A percentile compares a stretch with the other conserved stretches of the same genome.
Evolutionary conservation across 164 flowering plant genomes (phyloP).

Genomic region (Hamamelis virginiana): DNA sequence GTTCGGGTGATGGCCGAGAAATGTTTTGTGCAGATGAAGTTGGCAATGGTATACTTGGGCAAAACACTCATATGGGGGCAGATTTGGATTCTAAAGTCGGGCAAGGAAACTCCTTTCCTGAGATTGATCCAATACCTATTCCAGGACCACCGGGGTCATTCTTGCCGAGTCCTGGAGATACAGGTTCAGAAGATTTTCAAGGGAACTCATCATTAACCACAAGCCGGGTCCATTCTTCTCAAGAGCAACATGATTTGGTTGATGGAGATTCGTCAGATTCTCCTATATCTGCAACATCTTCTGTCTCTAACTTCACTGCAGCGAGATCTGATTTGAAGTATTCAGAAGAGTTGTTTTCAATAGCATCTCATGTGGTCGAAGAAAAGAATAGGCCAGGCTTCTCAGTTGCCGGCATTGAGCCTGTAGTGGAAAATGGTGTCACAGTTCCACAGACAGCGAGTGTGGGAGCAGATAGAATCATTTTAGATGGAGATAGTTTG

Average conservation of each 20-base stretch:
- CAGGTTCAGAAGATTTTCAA: conserved; percentile 54
- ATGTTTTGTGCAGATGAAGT: conserved; percentile 28
- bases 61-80: conserved; percentile 15
- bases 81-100: conserved; percentile 27
- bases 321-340: conserved; percentile 28
- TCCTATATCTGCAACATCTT: conserved; percentile 61
- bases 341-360: conserved; percentile 19
- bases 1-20: conserved; percentile 24
- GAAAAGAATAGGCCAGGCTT: conserved; percentile 25
- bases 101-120: conserved; percentile 36
- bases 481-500: conserved; percentile 19
- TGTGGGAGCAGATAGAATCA: conserved; percentile 24
- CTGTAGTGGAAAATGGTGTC: conserved; percentile 17
- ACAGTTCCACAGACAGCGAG: conserved; percentile 13
- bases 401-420: conserved; percentile 15
- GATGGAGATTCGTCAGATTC: conserved; percentile 54
- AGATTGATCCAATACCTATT: conserved; percentile 60
- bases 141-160: conserved; percentile 82
- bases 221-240: conserved; percentile 43
- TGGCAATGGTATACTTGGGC: conserved; percentile 18
- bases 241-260: conserved; percentile 39
- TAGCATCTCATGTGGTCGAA: conserved; percentile 19
- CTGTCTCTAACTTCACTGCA: conserved; percentile 40
- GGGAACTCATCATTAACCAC: conserved; percentile 63
- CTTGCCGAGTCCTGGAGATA: conserved; percentile 62